Evolutionary conservation across 495 filamentous ascomycete species (phyloP).

Genomic region (Penicillium longicatenatum): DNA sequence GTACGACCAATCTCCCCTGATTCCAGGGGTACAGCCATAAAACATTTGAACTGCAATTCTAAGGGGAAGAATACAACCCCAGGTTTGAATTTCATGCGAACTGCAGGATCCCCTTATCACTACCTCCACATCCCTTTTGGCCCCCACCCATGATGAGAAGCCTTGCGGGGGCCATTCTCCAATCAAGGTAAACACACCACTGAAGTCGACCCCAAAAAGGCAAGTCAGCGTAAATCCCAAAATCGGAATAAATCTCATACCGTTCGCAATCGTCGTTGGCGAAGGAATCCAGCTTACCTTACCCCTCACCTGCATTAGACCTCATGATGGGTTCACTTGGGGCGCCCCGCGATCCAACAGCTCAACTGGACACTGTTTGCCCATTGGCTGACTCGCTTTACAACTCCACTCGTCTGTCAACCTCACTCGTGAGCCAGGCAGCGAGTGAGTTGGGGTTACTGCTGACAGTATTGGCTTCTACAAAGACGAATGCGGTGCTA

Average conservation of each 20-base stretch:
- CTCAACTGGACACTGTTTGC: slow-evolving; percentile 11
- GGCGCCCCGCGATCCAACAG: slow-evolving; percentile 11
- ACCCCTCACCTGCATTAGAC: background rate
- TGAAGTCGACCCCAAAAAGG: background rate
- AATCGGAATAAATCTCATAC: background rate
- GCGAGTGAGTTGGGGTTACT: slow-evolving; percentile 20
- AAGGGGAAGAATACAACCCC: too few species aligned
- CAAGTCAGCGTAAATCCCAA: background rate
- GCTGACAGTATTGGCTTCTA: slow-evolving; percentile 5
- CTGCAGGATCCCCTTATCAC: too few species aligned
- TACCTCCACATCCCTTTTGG: background rate
- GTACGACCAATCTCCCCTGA: background rate
- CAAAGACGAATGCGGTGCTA: slow-evolving; percentile 4
- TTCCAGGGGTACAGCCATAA: background rate
- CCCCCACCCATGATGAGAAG: background rate
- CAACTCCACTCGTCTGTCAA: slow-evolving; percentile 15
- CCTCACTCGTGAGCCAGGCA: slow-evolving; percentile 17
- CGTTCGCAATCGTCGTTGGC: background rate
- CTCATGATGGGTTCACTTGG: slow-evolving; percentile 11
- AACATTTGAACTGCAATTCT: too few species aligned
- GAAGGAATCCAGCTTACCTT: background rate
- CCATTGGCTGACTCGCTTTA: slow-evolving; percentile 20
- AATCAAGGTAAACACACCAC: too few species aligned
- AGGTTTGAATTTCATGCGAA: too few species aligned
- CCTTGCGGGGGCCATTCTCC: too few species aligned